Evolutionary conservation across 139 green algal genomes (phyloP).

Genomic region (Picochlorum costavermella): DNA sequence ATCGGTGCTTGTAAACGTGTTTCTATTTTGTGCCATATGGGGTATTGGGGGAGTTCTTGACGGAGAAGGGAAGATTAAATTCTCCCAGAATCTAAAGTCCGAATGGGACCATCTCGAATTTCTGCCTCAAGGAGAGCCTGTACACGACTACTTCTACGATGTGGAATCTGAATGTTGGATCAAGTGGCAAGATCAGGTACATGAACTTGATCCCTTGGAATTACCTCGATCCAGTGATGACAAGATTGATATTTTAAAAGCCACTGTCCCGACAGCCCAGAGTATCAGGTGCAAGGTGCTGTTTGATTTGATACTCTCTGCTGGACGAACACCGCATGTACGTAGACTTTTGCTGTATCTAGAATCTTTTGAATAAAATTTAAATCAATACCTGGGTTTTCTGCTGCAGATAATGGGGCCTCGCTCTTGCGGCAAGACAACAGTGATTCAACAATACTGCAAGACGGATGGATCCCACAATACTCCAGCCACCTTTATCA

Average conservation of each 20-base stretch:
- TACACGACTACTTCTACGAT: constrained; percentile 13
- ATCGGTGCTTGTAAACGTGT: constrained; percentile 56
- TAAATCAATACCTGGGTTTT: too few relatives aligned
- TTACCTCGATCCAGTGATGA: not conserved
- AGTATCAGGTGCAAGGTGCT: constrained; percentile 76
- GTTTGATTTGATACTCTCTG: constrained; percentile 58
- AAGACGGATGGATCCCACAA: constrained; percentile 48
- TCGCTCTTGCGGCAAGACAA: constrained; percentile 86
- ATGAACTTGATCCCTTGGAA: not conserved
- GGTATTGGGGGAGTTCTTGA: constrained; percentile 74
- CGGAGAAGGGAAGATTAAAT: constrained; percentile 51
- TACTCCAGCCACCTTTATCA: constrained; percentile 58
- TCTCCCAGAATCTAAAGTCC: constrained; percentile 58
- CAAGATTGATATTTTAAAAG: constrained; percentile 70
- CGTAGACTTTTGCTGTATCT: not conserved
- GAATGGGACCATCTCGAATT: constrained; percentile 19
- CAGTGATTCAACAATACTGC: constrained; percentile 53
- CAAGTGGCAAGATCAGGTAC: not conserved
- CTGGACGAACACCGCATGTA: constrained; percentile 36
- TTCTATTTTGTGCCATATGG: constrained; percentile 84
- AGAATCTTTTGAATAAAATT: too few relatives aligned
- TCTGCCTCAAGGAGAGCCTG: constrained; percentile 21
- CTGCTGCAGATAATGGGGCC: constrained; percentile 67
- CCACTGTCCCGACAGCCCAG: constrained; percentile 88
- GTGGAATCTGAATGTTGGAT: not conserved